Percentiles rank a stretch among this genome's conserved stretches.
Evolutionary conservation across 768 basidiomycete genomes (phyloP).

Genomic region (Trametes sanguinea): DNA sequence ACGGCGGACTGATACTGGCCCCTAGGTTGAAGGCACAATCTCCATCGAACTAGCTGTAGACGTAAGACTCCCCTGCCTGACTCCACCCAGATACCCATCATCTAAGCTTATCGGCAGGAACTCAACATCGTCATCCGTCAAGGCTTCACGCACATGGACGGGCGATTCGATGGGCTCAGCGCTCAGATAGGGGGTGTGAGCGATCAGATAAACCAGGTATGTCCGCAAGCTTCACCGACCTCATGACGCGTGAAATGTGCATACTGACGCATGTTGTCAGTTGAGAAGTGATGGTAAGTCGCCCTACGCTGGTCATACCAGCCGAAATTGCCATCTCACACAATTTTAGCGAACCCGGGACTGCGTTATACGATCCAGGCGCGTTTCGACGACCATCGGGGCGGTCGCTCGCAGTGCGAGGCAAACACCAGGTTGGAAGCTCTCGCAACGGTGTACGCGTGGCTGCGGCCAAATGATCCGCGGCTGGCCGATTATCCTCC

Average conservation of each 20-base stretch:
- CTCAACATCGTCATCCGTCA: neutral
- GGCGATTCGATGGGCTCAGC: neutral
- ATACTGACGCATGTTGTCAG: neutral
- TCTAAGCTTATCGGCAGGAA: neutral
- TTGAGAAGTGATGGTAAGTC: neutral
- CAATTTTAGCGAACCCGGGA: neutral
- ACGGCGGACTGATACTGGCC: neutral
- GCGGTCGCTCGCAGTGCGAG: neutral
- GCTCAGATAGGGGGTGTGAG: neutral
- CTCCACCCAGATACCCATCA: too few relatives aligned
- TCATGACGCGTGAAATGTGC: neutral
- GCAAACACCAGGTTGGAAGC: neutral
- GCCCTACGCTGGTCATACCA: too few relatives aligned
- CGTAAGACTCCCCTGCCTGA: neutral
- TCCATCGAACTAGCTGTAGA: slow-evolving; percentile 2
- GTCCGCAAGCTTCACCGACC: neutral
- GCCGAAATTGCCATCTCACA: neutral
- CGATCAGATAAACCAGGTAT: neutral
- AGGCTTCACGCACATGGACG: slow-evolving; percentile 1
- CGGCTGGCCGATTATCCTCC: neutral
- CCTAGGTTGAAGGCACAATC: neutral
- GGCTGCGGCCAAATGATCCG: neutral
- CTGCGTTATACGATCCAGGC: slow-evolving; percentile 1
- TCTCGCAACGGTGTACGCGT: neutral
- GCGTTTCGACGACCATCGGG: neutral